Evolutionary conservation across 768 basidiomycete species (phyloP).

Genomic region (Psilocybe subaeruginosa): DNA sequence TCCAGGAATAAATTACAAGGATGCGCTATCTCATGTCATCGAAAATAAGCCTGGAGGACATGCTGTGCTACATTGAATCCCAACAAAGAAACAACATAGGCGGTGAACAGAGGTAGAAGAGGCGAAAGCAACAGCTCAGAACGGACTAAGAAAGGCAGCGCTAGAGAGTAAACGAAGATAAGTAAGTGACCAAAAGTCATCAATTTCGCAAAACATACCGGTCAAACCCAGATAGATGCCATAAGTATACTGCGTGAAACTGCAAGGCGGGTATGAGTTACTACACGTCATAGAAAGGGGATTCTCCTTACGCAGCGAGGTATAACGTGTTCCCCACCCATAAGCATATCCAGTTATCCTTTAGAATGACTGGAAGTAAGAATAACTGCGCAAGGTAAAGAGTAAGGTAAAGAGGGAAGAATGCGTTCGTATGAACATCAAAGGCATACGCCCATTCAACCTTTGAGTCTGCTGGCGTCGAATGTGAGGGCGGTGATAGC

Average conservation of each 20-base stretch:
- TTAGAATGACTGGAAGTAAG: constrained; percentile 80
- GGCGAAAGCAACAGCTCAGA: constrained; percentile 91
- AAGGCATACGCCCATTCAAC: constrained; percentile 97
- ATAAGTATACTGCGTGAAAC: constrained; percentile 89
- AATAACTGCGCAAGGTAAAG: constrained; percentile 90
- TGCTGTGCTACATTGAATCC: constrained; percentile 90
- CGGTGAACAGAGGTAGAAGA: constrained; percentile 81
- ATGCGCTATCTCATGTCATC: constrained; percentile 18
- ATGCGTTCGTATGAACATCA: constrained; percentile 96
- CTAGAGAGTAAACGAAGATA: constrained; percentile 37
- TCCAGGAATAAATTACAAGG: constrained; percentile 2
- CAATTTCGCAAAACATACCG: constrained; percentile 44
- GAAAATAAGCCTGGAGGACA: constrained; percentile 81
- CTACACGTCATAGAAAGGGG: not conserved
- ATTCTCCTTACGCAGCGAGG: constrained; percentile 70
- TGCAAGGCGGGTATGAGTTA: constrained; percentile 28
- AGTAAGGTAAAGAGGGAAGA: constrained; percentile 91
- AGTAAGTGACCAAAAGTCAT: constrained; percentile 13
- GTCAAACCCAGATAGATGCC: constrained; percentile 88
- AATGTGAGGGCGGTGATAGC: constrained; percentile 72
- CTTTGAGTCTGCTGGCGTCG: constrained; percentile 65
- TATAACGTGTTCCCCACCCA: constrained; percentile 93
- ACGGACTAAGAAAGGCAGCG: constrained; percentile 92
- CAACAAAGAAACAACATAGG: constrained; percentile 83
- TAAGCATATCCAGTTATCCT: constrained; percentile 92